Percentiles rank a stretch among this genome's conserved stretches.
Evolutionary conservation across 768 basidiomycete genomes (phyloP).

Genomic region (Jaapia argillacea): DNA sequence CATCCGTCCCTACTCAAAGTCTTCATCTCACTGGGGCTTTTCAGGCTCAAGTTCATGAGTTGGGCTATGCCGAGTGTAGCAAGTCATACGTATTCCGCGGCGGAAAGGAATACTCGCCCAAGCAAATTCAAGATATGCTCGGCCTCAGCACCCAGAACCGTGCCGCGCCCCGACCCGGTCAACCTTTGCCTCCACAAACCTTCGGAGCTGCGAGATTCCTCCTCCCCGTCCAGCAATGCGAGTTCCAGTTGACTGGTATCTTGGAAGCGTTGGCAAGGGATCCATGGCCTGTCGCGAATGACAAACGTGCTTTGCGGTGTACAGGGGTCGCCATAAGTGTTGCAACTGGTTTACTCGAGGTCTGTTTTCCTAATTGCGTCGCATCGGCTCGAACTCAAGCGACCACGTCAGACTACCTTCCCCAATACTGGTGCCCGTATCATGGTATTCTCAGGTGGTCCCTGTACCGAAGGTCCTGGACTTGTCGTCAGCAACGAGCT

Average conservation of each 20-base stretch:
- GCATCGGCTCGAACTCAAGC: not conserved
- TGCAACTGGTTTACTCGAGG: slow-evolving; percentile 87
- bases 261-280: slow-evolving; percentile 82
- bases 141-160: slow-evolving; percentile 72
- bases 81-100: slow-evolving; percentile 99
- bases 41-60: slow-evolving; percentile 96
- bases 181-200: slow-evolving; percentile 69
- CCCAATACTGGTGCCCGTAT: slow-evolving; percentile 94
- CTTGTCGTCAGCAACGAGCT: slow-evolving; percentile 94
- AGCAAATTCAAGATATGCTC: slow-evolving; percentile 98
- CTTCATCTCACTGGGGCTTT: not conserved
- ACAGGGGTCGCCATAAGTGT: slow-evolving; percentile 93
- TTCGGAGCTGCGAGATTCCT: slow-evolving; percentile 88
- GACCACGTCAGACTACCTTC: slow-evolving; percentile 55
- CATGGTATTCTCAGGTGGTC: slow-evolving; percentile 94
- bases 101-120: slow-evolving; percentile 90
- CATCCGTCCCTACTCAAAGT: not conserved
- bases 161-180: slow-evolving; percentile 80
- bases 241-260: slow-evolving; percentile 92
- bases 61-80: slow-evolving; percentile 91
- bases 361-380: slow-evolving; percentile 23
- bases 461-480: slow-evolving; percentile 93
- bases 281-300: slow-evolving; percentile 96
- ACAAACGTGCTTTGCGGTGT: slow-evolving; percentile 87
- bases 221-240: slow-evolving; percentile 84